Evolutionary conservation across 148 eudicot genomes (phyloP), one percentile per base, ranked within the genome.

Genomic region (Hydrangea macrophylla): DNA sequence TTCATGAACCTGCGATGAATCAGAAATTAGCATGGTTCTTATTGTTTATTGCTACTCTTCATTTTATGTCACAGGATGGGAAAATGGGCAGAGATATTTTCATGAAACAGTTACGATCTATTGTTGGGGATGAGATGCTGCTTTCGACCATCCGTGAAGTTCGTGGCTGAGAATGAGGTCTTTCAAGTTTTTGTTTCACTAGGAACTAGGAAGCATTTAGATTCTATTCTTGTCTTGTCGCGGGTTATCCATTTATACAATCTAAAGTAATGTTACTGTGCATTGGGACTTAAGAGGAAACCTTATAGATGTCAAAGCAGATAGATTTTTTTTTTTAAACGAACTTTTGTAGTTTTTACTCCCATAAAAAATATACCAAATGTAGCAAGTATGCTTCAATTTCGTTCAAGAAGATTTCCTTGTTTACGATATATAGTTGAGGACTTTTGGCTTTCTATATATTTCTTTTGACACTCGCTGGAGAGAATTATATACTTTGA

Each of bases 41-140:
- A 24, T 8, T 35, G 22, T 51, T 51, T 42, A 66, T 51, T 9
- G 23, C 27, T 22, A 32, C 32, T 66, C 36, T 57, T 13, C 23
- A 13, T 60, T 68, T 70, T 28, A 17, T 65, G 30, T 39, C 36
- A 25, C 88, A 88, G 90, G 90, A 74, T 13, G 86, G 94, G 33
- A 84, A 78, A 69, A 32, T 86, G 73, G 70, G 76, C 5, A 83
- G 73, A 73, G 75, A 70, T 48, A 30, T 39, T 51, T 88, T 88
- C 70, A 65, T 85, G 68, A 70, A 70, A 70, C 64, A 68, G 51
- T 65, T 88, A 32, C 69, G 83, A 44, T 63, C 65, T 12, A 60
- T 80, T 64, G 86, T 82, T 40, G 93, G 93, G 30, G 80, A 85
- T 60, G 76, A 84, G 17, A 70, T 70, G 31, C 75, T 88, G 79